Evolutionary conservation across 2,329 filamentous ascomycete genomes (phyloP).

Genomic region (Alternaria sp.): DNA sequence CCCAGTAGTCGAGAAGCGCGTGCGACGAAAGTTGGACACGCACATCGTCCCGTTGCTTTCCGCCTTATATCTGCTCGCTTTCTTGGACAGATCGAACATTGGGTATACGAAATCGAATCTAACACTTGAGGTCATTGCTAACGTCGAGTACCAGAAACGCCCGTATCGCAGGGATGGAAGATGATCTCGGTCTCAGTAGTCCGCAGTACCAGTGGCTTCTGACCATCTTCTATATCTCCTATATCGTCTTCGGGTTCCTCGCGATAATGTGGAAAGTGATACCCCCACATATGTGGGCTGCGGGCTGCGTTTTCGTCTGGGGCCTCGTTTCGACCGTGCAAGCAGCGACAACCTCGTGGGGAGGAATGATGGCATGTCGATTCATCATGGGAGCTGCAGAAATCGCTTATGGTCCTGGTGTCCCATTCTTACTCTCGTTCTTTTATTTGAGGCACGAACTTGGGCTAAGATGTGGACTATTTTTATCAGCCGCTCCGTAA

Average conservation of each 20-base stretch:
- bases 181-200: slow-evolving; percentile 39
- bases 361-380: slow-evolving; percentile 45
- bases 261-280: slow-evolving; percentile 50
- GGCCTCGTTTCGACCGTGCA: slow-evolving; percentile 46
- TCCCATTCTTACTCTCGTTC: slow-evolving; percentile 63
- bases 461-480: slow-evolving; percentile 51
- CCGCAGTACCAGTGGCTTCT: slow-evolving; percentile 47
- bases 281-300: slow-evolving; percentile 49
- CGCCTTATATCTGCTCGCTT: slow-evolving; percentile 45
- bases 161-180: slow-evolving; percentile 51
- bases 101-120: slow-evolving; percentile 31
- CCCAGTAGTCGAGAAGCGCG: slow-evolving; percentile 35
- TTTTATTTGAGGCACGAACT: slow-evolving; percentile 67
- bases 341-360: slow-evolving; percentile 41
- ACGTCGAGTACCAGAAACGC: slow-evolving; percentile 42
- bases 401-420: slow-evolving; percentile 54
- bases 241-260: slow-evolving; percentile 49
- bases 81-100: slow-evolving; percentile 51
- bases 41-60: slow-evolving; percentile 45
- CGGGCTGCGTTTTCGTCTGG: slow-evolving; percentile 47
- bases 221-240: slow-evolving; percentile 51
- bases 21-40: slow-evolving; percentile 41
- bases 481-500: slow-evolving; percentile 59
- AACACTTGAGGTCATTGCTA: neutral
- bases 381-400: slow-evolving; percentile 54